These are phyloP conservation scores for Brassica napus DNA, from an alignment of 345 rosid genomes.

Conservation along the genomic window DNA sequence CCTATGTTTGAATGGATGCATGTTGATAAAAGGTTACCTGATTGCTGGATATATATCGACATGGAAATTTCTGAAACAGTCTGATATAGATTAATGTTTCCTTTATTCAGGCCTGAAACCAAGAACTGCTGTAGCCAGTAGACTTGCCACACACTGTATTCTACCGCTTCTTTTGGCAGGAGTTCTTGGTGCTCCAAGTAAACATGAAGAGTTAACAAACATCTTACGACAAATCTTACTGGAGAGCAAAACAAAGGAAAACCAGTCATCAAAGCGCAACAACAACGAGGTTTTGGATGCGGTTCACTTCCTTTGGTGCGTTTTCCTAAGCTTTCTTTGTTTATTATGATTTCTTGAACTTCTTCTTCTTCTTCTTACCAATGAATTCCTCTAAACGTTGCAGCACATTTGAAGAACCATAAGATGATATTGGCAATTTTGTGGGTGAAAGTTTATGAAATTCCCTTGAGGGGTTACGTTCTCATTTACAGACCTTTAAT, in stretches of 20 bases:
- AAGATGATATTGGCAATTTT: too few relatives aligned
- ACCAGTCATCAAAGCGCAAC: slow-evolving; percentile 49
- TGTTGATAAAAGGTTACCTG: slow-evolving; percentile 68
- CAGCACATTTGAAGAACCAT: slow-evolving; percentile 83
- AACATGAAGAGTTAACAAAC: slow-evolving; percentile 61
- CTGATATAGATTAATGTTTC: slow-evolving; percentile 32
- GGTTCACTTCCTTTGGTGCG: slow-evolving; percentile 92
- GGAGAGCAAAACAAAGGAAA: slow-evolving; percentile 54
- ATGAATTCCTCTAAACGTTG: slow-evolving; percentile 34
- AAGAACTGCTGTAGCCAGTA: slow-evolving; percentile 70
- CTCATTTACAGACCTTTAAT: too few relatives aligned
- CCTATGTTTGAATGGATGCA: slow-evolving; percentile 93
- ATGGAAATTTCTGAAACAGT: slow-evolving; percentile 3
- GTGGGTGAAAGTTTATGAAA: too few relatives aligned
- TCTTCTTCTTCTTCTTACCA: too few relatives aligned
- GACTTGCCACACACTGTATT: slow-evolving; percentile 71
- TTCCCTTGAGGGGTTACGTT: too few relatives aligned
- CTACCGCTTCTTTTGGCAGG: slow-evolving; percentile 92
- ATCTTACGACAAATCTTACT: slow-evolving; percentile 84
- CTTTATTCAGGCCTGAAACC: slow-evolving; percentile 76
- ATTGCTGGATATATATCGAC: slow-evolving; percentile 4
- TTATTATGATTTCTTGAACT: slow-evolving; percentile 11
- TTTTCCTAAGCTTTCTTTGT: slow-evolving; percentile 6
- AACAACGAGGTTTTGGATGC: slow-evolving; percentile 64
- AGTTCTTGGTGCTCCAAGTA: slow-evolving; percentile 84